Percentiles rank a stretch among this genome's conserved stretches.
Evolutionary conservation across 257 asterid genomes (phyloP).

Genomic region (Gentiana macrophylla): DNA sequence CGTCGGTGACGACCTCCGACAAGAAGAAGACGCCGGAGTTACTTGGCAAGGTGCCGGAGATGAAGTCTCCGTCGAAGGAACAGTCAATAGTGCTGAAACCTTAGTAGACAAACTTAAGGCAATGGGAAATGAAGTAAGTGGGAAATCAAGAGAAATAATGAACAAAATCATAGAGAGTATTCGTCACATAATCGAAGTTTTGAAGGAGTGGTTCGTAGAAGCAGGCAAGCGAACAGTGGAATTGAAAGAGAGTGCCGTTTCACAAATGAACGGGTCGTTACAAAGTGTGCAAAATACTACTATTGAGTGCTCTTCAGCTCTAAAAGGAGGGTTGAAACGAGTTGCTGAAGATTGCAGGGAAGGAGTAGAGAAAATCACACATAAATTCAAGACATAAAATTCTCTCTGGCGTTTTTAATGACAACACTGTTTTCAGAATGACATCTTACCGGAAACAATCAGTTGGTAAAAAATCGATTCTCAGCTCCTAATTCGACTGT

Average conservation of each 20-base stretch:
- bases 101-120: constrained; percentile 58
- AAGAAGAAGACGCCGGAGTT: constrained; percentile 63
- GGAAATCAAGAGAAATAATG: constrained; percentile 56
- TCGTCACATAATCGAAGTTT: constrained; percentile 24
- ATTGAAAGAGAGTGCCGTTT: constrained; percentile 34
- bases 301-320: constrained; percentile 30
- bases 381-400: constrained; percentile 72
- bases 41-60: constrained; percentile 70
- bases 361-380: constrained; percentile 77
- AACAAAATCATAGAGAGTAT: constrained; percentile 48
- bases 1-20: constrained; percentile 68
- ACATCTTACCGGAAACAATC: neutral
- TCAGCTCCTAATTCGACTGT: no score
- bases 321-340: constrained; percentile 57
- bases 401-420: neutral
- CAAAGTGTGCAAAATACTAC: constrained; percentile 36
- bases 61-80: constrained; percentile 50
- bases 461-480: no score
- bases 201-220: constrained; percentile 37
- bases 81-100: constrained; percentile 57
- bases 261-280: constrained; percentile 35
- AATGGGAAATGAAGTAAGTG: constrained; percentile 58
- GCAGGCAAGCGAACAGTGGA: constrained; percentile 29
- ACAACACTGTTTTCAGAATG: neutral
- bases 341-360: constrained; percentile 80